Evolutionary conservation across 805 yeast species (phyloP).

Genomic region (Lachancea waltii): DNA sequence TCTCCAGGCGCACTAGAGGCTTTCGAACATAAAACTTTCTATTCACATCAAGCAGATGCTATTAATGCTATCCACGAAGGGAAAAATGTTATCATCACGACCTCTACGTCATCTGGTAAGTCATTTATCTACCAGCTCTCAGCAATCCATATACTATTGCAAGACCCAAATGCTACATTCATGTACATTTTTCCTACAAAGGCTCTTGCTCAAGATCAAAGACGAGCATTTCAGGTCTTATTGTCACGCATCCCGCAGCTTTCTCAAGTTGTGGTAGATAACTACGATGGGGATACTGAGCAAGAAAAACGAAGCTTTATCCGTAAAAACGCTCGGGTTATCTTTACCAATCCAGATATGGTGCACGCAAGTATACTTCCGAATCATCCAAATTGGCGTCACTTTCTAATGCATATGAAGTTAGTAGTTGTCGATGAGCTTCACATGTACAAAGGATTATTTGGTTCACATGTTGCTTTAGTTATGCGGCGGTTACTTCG

Average conservation of each 20-base stretch:
- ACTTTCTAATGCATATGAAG: constrained; percentile 55
- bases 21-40: constrained; percentile 47
- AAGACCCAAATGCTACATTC: constrained; percentile 48
- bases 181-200: constrained; percentile 93
- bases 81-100: constrained; percentile 77
- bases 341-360: constrained; percentile 94
- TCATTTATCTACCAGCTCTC: constrained; percentile 90
- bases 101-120: constrained; percentile 95
- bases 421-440: constrained; percentile 79
- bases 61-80: constrained; percentile 49
- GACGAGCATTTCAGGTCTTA: constrained; percentile 62
- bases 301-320: constrained; percentile 44
- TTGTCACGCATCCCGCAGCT: constrained; percentile 44
- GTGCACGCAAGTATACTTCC: constrained; percentile 83
- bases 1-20: constrained; percentile 49
- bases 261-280: constrained; percentile 50
- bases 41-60: constrained; percentile 80
- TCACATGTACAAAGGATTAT: constrained; percentile 82
- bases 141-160: constrained; percentile 45
- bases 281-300: constrained; percentile 94
- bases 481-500: constrained; percentile 77
- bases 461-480: constrained; percentile 87
- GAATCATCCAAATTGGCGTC: constrained; percentile 64
- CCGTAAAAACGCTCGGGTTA: constrained; percentile 61
- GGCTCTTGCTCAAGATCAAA: constrained; percentile 96